phyloP scores from a whole-genome alignment of 2,329 filamentous ascomycete genomes.

The Cladorrhinum sp. region DNA sequence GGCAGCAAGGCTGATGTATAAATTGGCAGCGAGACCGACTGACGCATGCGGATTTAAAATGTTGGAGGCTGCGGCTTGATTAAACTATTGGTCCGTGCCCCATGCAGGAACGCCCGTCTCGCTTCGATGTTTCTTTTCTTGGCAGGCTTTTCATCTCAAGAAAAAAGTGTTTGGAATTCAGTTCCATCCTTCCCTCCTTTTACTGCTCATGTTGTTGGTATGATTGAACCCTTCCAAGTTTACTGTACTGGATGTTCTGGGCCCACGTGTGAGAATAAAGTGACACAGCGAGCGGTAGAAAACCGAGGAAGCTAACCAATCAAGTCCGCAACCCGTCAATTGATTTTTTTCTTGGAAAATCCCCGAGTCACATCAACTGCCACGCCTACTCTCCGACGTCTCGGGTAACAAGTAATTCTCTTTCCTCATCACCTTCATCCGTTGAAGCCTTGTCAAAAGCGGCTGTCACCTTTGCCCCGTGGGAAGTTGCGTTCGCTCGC shows the following conservation, averaged over 20 bases:
- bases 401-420: too few species aligned
- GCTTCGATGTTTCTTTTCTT: background rate
- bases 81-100: conserved; percentile 25
- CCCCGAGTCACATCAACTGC: background rate
- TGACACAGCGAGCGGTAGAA: too few species aligned
- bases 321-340: too few species aligned
- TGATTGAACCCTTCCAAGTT: background rate
- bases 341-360: background rate
- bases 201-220: background rate
- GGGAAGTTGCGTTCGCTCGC: background rate
- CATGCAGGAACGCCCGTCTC: background rate
- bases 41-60: conserved; percentile 11
- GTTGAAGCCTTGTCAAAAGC: background rate
- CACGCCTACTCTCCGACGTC: too few species aligned
- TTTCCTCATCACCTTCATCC: background rate
- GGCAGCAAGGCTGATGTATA: conserved; percentile 18
- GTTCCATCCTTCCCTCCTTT: background rate
- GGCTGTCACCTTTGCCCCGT: background rate
- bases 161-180: background rate
- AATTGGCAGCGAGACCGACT: conserved; percentile 1
- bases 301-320: background rate
- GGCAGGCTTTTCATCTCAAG: background rate
- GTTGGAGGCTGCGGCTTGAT: conserved; percentile 12
- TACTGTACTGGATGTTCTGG: too few species aligned
- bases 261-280: too few species aligned